phyloP scores from a whole-genome alignment of 768 basidiomycete species.

The Naganishia kalamii region DNA sequence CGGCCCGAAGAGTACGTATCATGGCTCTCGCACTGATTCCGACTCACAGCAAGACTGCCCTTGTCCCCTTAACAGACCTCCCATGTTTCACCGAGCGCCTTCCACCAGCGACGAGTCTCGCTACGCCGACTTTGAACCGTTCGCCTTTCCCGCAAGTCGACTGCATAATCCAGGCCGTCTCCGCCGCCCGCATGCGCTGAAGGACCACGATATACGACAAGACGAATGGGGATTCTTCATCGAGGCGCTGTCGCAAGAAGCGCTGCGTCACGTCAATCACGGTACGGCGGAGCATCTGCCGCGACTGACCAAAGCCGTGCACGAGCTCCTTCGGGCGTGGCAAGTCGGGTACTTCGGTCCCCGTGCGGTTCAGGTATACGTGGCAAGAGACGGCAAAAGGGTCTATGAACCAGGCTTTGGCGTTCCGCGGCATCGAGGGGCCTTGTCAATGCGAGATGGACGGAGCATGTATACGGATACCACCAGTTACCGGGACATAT shows the following conservation, averaged over 20 bases:
- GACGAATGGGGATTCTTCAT: conserved; percentile 23
- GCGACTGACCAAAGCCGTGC: conserved; percentile 18
- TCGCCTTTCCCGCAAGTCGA: conserved; percentile 5
- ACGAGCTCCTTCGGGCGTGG: conserved; percentile 19
- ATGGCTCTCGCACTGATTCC: too few species aligned
- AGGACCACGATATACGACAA: conserved; percentile 12
- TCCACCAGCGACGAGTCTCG: not conserved
- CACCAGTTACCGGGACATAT: not conserved
- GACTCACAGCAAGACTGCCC: too few species aligned
- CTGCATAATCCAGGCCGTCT: conserved; percentile 12
- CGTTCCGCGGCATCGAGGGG: conserved; percentile 8
- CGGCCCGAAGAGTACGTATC: conserved; percentile 17
- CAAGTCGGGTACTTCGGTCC: conserved; percentile 23
- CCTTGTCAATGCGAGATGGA: conserved; percentile 13
- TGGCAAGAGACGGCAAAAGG: conserved; percentile 12
- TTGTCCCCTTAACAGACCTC: conserved; percentile 3
- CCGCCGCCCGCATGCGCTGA: conserved; percentile 13
- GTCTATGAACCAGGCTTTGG: conserved; percentile 13
- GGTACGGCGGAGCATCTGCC: not conserved
- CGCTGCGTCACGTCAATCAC: conserved; percentile 12
- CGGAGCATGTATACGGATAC: conserved; percentile 4
- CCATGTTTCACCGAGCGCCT: conserved; percentile 20
- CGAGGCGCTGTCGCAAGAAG: conserved; percentile 15
- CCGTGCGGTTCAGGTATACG: conserved; percentile 18
- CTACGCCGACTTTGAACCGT: conserved; percentile 20